Evolutionary conservation across 805 yeast genomes (phyloP).

Genomic region (Blastobotrys mokoenaii): DNA sequence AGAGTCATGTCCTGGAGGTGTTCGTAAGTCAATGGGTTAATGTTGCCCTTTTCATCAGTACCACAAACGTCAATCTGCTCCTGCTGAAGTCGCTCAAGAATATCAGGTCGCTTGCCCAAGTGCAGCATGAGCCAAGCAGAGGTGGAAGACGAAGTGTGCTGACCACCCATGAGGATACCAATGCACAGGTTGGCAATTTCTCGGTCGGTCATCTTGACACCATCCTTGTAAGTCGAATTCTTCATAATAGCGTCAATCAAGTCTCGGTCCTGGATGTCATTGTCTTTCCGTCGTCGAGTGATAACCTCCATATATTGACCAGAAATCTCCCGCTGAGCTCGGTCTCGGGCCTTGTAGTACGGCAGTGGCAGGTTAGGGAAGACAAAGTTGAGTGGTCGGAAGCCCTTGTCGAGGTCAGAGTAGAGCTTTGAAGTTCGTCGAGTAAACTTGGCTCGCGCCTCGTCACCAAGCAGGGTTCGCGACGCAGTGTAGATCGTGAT

Average conservation of each 20-base stretch:
- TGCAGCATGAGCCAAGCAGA: constrained; percentile 92
- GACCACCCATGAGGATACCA: constrained; percentile 98
- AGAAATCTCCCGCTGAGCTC: constrained; percentile 77
- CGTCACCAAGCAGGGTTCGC: constrained; percentile 83
- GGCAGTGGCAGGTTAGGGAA: constrained; percentile 91
- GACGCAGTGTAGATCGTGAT: constrained; percentile 95
- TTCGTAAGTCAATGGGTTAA: constrained; percentile 66
- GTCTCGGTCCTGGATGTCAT: constrained; percentile 79
- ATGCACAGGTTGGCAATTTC: constrained; percentile 90
- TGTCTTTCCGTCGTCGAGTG: constrained; percentile 58
- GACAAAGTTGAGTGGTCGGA: constrained; percentile 91
- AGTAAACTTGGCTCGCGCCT: constrained; percentile 76
- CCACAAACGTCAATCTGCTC: constrained; percentile 63
- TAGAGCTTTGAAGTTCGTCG: constrained; percentile 77
- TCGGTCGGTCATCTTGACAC: constrained; percentile 86
- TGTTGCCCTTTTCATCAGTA: constrained; percentile 24
- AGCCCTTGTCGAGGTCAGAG: constrained; percentile 91
- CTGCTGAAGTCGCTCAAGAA: constrained; percentile 70
- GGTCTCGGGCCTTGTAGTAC: constrained; percentile 73
- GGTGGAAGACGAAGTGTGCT: constrained; percentile 94
- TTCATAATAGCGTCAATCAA: constrained; percentile 82
- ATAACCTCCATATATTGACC: constrained; percentile 75
- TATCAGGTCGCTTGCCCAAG: constrained; percentile 75
- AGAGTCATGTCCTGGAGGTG: constrained; percentile 73
- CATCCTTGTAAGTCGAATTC: constrained; percentile 82